Percentiles rank a stretch among this genome's conserved stretches.
These are phyloP conservation scores for Microcera coccophila DNA, from an alignment of 2,329 filamentous ascomycete species.

Conservation along the genomic window DNA sequence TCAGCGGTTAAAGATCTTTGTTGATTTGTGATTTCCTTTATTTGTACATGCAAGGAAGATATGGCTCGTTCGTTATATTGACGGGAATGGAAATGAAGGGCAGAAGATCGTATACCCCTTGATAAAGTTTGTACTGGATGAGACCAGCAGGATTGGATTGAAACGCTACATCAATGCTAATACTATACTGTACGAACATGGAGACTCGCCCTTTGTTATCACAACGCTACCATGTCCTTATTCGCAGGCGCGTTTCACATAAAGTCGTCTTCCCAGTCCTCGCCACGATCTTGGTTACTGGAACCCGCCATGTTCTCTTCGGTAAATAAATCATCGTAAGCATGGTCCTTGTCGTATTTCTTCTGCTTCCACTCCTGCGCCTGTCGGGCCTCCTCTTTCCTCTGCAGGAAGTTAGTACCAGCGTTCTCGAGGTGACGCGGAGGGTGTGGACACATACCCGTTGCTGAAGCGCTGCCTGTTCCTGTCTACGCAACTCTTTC, in stretches of 20 bases:
- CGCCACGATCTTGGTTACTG: constrained; percentile 80
- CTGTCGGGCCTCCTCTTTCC: constrained; percentile 69
- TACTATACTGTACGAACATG: too few species aligned
- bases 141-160: too few species aligned
- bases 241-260: too few species aligned
- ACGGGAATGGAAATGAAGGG: background rate
- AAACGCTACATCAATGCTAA: too few species aligned
- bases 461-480: constrained; percentile 59
- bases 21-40: background rate
- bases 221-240: too few species aligned
- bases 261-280: constrained; percentile 85
- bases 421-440: background rate
- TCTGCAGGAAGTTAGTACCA: constrained; percentile 41
- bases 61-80: background rate
- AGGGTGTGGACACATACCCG: constrained; percentile 54
- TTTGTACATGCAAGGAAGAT: background rate
- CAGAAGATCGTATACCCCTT: background rate
- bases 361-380: constrained; percentile 80
- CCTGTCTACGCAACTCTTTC: constrained; percentile 66
- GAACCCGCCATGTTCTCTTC: constrained; percentile 73
- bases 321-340: constrained; percentile 87
- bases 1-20: constrained; percentile 19
- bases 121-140: background rate
- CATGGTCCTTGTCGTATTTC: constrained; percentile 96
- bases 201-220: too few species aligned